Evolutionary conservation across 306 rosid species (phyloP).

Genomic region (Clitoria ternatea): DNA sequence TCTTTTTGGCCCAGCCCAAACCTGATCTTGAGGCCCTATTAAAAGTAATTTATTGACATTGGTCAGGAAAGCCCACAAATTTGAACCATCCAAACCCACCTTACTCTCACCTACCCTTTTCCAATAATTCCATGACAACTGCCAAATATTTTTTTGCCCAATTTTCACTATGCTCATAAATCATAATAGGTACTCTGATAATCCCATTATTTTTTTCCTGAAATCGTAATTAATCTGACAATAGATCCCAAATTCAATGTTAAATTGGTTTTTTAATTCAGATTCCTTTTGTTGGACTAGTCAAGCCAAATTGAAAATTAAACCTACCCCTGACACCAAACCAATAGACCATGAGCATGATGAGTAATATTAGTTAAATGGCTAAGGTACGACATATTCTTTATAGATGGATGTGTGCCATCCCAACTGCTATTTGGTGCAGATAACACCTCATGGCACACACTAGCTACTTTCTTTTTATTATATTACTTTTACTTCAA

Average conservation of each 20-base stretch:
- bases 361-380: slow-evolving; percentile 17
- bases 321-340: not conserved
- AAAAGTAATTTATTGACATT: not conserved
- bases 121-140: not conserved
- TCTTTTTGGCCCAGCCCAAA: not conserved
- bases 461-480: not conserved
- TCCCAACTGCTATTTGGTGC: slow-evolving; percentile 79
- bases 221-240: slow-evolving; percentile 1
- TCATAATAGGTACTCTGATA: not conserved
- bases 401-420: slow-evolving; percentile 60
- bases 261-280: not conserved
- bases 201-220: not conserved
- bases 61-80: not conserved
- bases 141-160: too few species aligned
- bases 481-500: slow-evolving; percentile 72
- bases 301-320: slow-evolving; percentile 15
- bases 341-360: slow-evolving; percentile 15
- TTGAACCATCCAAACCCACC: not conserved
- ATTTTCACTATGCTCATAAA: slow-evolving; percentile 6
- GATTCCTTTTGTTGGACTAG: slow-evolving; percentile 12
- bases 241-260: not conserved
- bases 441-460: slow-evolving; percentile 44
- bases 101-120: not conserved
- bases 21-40: not conserved
- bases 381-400: slow-evolving; percentile 7